phyloP scores from a whole-genome alignment of 2,329 filamentous ascomycete species.

The Alternaria conjuncta region DNA sequence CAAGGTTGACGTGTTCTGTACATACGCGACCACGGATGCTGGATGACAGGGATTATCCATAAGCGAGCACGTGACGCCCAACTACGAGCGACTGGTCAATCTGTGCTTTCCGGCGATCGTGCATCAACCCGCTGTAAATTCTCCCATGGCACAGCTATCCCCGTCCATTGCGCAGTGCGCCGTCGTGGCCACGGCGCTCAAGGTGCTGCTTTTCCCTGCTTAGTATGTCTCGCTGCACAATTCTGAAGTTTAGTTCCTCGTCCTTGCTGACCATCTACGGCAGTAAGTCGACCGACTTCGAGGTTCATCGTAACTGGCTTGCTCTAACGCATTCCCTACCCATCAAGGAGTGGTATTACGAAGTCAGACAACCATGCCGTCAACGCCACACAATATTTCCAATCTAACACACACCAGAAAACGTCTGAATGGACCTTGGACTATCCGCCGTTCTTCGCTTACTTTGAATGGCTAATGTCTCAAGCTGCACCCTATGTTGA shows the following conservation, averaged over 20 bases:
- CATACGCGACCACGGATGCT: neutral
- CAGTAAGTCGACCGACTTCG: conserved; percentile 98
- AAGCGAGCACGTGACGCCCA: conserved; percentile 23
- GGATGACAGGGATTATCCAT: neutral
- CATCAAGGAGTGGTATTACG: conserved; percentile 90
- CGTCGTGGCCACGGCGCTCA: conserved; percentile 84
- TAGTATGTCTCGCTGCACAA: conserved; percentile 70
- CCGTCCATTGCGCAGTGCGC: conserved; percentile 91
- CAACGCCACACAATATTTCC: neutral
- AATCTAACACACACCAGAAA: conserved; percentile 58
- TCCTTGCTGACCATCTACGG: conserved; percentile 33
- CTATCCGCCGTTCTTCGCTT: conserved; percentile 97
- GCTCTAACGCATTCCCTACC: conserved; percentile 92
- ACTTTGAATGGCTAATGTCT: conserved; percentile 92
- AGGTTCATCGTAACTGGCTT: conserved; percentile 98
- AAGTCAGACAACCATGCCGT: conserved; percentile 56
- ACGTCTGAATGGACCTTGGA: conserved; percentile 99
- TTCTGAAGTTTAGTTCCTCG: neutral
- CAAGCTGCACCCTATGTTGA: conserved; percentile 79
- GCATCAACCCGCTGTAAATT: conserved; percentile 30
- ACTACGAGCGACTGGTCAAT: conserved; percentile 22
- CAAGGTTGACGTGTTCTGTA: neutral
- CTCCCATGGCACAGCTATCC: conserved; percentile 76
- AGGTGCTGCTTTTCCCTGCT: conserved; percentile 89
- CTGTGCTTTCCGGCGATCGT: conserved; percentile 26